Conservation (phyloP, 2,329 filamentous ascomycete species). For the Talaromyces atroroseus region DNA sequence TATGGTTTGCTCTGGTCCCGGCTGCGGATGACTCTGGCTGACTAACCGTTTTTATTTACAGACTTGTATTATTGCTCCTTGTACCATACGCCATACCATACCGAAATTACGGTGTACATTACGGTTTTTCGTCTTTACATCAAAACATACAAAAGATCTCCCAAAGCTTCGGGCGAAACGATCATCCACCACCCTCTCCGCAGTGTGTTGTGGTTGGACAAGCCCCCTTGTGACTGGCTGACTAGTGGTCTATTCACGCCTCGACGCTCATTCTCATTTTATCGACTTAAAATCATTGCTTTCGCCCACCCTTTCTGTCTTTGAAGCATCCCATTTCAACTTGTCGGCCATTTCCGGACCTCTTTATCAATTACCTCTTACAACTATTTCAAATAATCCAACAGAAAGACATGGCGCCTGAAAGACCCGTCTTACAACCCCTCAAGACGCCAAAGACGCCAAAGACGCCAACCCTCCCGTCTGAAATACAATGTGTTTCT, state of each 20-base stretch:
- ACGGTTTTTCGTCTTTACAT: conserved; percentile 8
- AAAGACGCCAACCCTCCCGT: conserved; percentile 44
- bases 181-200: conserved; percentile 4
- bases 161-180: conserved; percentile 11
- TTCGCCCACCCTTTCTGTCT: not conserved
- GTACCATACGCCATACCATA: conserved; percentile 1
- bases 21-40: not conserved
- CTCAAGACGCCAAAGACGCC: conserved; percentile 45
- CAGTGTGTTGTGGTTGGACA: conserved; percentile 9
- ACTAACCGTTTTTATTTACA: conserved; percentile 1
- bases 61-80: conserved; percentile 1
- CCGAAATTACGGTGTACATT: not conserved
- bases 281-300: not conserved
- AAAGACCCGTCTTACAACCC: conserved; percentile 36
- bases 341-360: conserved; percentile 3
- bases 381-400: not conserved
- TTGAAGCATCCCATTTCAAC: not conserved
- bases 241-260: not conserved
- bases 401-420: conserved; percentile 20
- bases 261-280: not conserved
- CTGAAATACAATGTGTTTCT: conserved; percentile 53
- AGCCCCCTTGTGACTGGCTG: conserved; percentile 10
- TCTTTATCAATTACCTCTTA: not conserved
- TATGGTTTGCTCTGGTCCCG: not conserved
- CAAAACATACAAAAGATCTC: conserved; percentile 10